A percentile compares a stretch with the other conserved stretches of the same genome.
Conservation (phyloP, 2,329 filamentous ascomycete species). For the Aureobasidium sp. region DNA sequence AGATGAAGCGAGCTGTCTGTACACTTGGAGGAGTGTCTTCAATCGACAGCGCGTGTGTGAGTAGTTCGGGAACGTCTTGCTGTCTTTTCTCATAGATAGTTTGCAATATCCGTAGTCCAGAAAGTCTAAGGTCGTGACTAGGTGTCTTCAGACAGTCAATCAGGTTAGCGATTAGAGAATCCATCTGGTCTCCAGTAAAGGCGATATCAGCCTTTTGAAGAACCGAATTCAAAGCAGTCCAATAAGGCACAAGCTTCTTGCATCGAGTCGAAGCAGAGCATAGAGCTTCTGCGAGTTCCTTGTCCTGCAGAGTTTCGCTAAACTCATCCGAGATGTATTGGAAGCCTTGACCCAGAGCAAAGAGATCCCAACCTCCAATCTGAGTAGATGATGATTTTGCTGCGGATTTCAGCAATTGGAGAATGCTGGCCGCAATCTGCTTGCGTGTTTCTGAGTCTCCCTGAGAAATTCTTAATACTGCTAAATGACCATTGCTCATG, state of each 20-base stretch:
- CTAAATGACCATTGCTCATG: constrained; percentile 13
- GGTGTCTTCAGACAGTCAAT: constrained; percentile 67
- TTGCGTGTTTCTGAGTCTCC: constrained; percentile 9
- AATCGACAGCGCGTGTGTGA: constrained; percentile 65
- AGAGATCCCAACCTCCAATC: constrained; percentile 11
- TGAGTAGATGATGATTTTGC: background rate
- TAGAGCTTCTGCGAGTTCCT: constrained; percentile 6
- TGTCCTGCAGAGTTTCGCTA: background rate
- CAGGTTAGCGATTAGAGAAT: constrained; percentile 57
- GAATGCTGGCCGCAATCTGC: background rate
- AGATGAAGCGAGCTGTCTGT: constrained; percentile 67
- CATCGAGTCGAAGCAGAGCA: constrained; percentile 7
- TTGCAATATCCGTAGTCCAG: constrained; percentile 65
- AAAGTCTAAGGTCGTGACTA: constrained; percentile 66
- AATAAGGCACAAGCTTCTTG: constrained; percentile 15
- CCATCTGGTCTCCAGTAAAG: constrained; percentile 45
- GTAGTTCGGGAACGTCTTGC: constrained; percentile 45
- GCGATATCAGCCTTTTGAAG: background rate
- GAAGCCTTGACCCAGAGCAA: constrained; percentile 16
- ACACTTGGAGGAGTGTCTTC: constrained; percentile 74
- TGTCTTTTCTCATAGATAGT: constrained; percentile 47
- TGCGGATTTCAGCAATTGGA: background rate
- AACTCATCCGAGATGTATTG: constrained; percentile 14
- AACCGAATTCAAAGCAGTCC: constrained; percentile 7
- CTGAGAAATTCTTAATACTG: constrained; percentile 7